These are phyloP conservation scores for Suillus sp. DNA, from an alignment of 768 basidiomycete genomes.

Conservation along the genomic window DNA sequence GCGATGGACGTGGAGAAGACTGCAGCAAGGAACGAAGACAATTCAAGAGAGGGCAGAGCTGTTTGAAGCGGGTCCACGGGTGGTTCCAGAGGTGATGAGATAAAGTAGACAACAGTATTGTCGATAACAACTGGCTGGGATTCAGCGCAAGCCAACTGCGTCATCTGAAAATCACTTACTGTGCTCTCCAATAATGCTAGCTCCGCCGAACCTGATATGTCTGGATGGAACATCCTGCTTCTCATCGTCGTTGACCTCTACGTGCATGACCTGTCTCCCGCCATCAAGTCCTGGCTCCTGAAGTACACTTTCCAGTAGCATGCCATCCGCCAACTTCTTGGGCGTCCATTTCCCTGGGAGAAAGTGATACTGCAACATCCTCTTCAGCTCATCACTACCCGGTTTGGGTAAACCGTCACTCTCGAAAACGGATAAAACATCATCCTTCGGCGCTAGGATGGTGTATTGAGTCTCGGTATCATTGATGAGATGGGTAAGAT, in stretches of 20 bases:
- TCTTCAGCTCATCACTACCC: conserved; percentile 71
- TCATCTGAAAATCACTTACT: conserved; percentile 47
- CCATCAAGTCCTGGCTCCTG: conserved; percentile 69
- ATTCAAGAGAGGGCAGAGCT: conserved; percentile 77
- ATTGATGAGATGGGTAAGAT: conserved; percentile 71
- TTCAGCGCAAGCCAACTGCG: conserved; percentile 16
- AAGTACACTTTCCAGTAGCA: conserved; percentile 80
- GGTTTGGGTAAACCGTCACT: conserved; percentile 55
- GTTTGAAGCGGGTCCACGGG: conserved; percentile 82
- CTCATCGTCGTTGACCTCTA: conserved; percentile 59
- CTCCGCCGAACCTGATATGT: conserved; percentile 81
- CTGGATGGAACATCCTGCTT: conserved; percentile 48
- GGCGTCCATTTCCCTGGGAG: conserved; percentile 78
- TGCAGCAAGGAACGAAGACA: conserved; percentile 90
- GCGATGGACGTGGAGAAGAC: conserved; percentile 86
- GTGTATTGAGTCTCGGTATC: conserved; percentile 73
- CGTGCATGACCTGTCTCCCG: conserved; percentile 67
- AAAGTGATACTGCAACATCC: conserved; percentile 86
- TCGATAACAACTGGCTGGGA: conserved; percentile 61
- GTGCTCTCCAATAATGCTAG: conserved; percentile 73
- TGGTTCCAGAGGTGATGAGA: conserved; percentile 80
- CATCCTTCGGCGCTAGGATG: conserved; percentile 90
- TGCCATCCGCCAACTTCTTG: conserved; percentile 68
- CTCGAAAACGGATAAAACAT: conserved; percentile 66
- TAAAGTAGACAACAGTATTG: conserved; percentile 85